Evolutionary conservation across 352 stramenopile species (phyloP), one percentile per base, ranked within the genome.

Genomic region (Phytopythium oedochilum): DNA sequence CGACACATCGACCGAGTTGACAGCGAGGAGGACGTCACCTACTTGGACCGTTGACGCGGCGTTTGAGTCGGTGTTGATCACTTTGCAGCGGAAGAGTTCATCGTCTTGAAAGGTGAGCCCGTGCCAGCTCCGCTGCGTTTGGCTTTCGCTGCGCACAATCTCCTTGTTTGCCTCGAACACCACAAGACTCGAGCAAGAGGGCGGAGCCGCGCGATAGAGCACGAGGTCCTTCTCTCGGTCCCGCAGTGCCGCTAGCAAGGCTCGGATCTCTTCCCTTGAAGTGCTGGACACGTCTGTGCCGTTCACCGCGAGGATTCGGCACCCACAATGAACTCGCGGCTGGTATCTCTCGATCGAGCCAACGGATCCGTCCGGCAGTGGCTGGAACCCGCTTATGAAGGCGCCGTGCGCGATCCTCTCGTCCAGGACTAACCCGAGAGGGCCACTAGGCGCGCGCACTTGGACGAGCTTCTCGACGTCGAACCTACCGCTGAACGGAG

Each of bases 391-490:
- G 18, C 84, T 69, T n/a, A 88, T 57, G 52, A 85, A 64, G 6
- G 71, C 78, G 12, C 73, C 68, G 35, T 78, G 72, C 14, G 49
- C 45, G 32, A 81, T 58, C 31, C 39, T 47, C 23, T 85, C 67
- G 32, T 70, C 74, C 38, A 86, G 75, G 22, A 73, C 53, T 8
- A 86, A 44, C 3, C 75, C 78, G 3, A 88, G 58, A 1, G 75
- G 75, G 3, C 78, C 78, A n/a, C 47, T 60, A 0, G 71, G 66
- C n/a, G 70, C 64, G 2, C 66, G 55, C 28, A 73, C 55, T 12
- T 73, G 61, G 39, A 82, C 64, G 11, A 86, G 58, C 55, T 85
- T 86, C 55, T 80, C 78, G 3, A 83, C 59, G 38, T 88, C 78
- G 45, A 68, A 82, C 28, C 53, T 61, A 20, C 20, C 31, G 28